These are phyloP conservation scores for Starmerella powellii DNA, from an alignment of 805 yeast species.

Conservation along the genomic window DNA sequence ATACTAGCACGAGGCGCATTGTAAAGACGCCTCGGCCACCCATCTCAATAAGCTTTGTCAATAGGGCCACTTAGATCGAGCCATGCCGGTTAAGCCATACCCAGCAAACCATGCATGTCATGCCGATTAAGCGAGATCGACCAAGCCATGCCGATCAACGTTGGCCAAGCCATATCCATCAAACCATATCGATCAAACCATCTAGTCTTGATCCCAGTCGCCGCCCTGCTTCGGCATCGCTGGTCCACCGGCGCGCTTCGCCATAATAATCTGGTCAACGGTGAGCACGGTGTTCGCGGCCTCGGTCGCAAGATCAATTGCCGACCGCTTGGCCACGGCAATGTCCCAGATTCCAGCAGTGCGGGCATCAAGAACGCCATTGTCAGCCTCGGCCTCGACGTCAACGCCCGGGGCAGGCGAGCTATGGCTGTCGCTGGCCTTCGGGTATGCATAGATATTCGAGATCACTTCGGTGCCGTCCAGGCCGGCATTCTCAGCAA, in stretches of 20 bases:
- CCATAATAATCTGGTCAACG: constrained; percentile 96
- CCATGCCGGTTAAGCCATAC: too few relatives aligned
- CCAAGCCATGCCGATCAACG: too few relatives aligned
- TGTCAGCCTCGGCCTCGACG: constrained; percentile 55
- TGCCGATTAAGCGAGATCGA: too few relatives aligned
- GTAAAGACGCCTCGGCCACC: too few relatives aligned
- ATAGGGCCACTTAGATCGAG: too few relatives aligned
- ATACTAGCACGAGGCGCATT: too few relatives aligned
- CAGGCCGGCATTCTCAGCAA: constrained; percentile 89
- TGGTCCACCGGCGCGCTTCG: constrained; percentile 98
- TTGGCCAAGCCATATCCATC: too few relatives aligned
- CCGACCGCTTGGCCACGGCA: constrained; percentile 67
- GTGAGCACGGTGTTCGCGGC: constrained; percentile 84
- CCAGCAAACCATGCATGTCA: too few relatives aligned
- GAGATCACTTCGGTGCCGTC: constrained; percentile 85
- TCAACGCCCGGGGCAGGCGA: constrained; percentile 48
- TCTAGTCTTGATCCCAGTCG: constrained; percentile 26
- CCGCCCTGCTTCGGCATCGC: constrained; percentile 60
- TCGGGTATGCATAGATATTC: constrained; percentile 74
- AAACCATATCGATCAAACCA: too few relatives aligned
- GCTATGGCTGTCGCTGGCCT: constrained; percentile 19
- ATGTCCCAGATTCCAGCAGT: constrained; percentile 67
- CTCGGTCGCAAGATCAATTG: constrained; percentile 87
- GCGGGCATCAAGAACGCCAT: constrained; percentile 58
- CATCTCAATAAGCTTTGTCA: too few relatives aligned